Conservation (phyloP, 345 rosid species). For the Dipteronia dyeriana region DNA sequence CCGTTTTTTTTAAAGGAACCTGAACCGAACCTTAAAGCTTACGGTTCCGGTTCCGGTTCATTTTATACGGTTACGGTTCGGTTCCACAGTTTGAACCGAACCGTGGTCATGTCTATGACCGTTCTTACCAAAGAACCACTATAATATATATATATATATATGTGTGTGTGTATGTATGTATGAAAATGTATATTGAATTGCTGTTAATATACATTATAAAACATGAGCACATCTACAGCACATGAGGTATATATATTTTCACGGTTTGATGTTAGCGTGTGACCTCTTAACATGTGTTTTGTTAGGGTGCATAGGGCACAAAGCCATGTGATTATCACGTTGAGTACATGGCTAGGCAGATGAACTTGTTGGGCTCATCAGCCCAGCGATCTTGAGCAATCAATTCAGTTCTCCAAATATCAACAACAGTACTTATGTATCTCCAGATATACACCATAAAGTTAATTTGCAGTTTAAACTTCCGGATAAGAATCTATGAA, state of each 20-base stretch:
- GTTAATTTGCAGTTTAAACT: background rate
- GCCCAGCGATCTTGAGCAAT: background rate
- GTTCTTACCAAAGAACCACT: no score
- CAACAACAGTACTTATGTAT: background rate
- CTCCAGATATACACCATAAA: background rate
- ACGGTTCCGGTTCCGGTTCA: no score
- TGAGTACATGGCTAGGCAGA: background rate
- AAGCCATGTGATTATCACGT: constrained; percentile 2
- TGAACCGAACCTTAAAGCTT: no score
- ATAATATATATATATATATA: no score
- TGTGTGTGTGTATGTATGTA: no score
- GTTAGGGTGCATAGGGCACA: background rate
- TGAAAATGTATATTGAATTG: background rate
- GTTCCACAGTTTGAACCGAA: no score
- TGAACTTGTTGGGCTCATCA: background rate
- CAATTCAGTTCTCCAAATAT: background rate
- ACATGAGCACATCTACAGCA: background rate
- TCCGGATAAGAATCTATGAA: background rate
- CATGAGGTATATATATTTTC: background rate
- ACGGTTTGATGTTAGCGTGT: background rate
- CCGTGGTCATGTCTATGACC: no score
- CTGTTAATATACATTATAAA: no score
- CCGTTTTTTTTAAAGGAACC: no score
- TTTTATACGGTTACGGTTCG: no score
- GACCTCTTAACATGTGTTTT: background rate